Evolutionary conservation across 768 basidiomycete species (phyloP), one percentile per base, ranked within the genome.

Genomic region (Suillus luteus): DNA sequence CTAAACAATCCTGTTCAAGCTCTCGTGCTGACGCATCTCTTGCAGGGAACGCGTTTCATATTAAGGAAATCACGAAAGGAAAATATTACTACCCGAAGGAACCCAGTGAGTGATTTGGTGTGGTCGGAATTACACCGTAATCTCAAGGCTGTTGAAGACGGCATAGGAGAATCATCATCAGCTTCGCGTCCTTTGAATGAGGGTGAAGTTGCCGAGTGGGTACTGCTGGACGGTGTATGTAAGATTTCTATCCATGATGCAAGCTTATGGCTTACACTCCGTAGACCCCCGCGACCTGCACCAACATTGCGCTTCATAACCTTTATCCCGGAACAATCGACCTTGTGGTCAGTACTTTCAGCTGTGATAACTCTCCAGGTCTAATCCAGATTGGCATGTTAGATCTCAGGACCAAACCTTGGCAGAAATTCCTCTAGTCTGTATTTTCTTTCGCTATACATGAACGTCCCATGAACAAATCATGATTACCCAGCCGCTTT

Each of bases 291-390:
- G 94, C 95, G 4, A 92, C 96, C 14, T 97, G 96, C 72, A 82
- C 92, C 2, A 97, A 96, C 70, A 88, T 98, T 64, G 94, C 86
- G 2, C 78, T 98, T 48, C 92, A 96, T 75, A 98, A 98, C 69
- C 70, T 98, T 10, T 96, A 89, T 73, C 89, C 88, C 2, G 89
- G 84, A 41, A 77, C 92, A 71, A 92, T 98, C 38, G 95, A 99
- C 75, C 85, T 99, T n/a, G 86, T 99, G 62, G 91, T 92, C 69
- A 40, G 85, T 78, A 22, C 51, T 71, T 64, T 67, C 68, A 14
- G 72, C 38, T 55, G 40, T 58, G 37, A 24, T 43, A 24, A 35
- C 33, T 35, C 44, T 17, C 31, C 33, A 14, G 38, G 54, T 60
- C 57, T 62, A 22, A 61, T 59, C 33, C 52, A 37, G 57, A 27